Percentiles rank a stretch among this genome's conserved stretches.
Conservation (phyloP, 2,329 filamentous ascomycete genomes). For the Epichloe bromicola region DNA sequence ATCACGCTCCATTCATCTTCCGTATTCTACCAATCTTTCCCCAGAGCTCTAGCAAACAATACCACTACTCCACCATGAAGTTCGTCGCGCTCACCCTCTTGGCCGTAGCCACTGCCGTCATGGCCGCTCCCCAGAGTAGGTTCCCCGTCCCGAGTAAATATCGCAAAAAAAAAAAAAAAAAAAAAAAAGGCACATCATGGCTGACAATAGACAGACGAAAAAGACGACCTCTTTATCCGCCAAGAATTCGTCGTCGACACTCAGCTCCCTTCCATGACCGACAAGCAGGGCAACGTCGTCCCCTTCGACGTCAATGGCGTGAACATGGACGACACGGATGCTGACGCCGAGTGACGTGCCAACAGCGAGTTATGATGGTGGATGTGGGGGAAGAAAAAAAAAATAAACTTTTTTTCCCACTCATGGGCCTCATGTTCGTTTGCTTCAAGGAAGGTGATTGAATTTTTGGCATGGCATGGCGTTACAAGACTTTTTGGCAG, state of each 20-base stretch:
- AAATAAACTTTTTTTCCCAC: rapidly evolving
- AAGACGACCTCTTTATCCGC: neutral
- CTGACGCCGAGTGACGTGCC: too few species aligned
- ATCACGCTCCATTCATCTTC: too few species aligned
- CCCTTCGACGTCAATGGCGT: conserved; percentile 31
- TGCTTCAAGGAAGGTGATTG: too few species aligned
- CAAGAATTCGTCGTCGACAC: conserved; percentile 12
- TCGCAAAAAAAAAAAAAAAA: too few species aligned
- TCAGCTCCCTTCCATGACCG: conserved; percentile 32
- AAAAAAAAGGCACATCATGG: too few species aligned
- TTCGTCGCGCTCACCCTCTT: conserved; percentile 34
- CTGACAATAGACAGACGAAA: neutral
- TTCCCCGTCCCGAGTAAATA: neutral
- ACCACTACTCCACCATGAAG: conserved; percentile 33
- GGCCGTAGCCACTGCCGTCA: conserved; percentile 32
- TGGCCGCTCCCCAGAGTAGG: conserved; percentile 25
- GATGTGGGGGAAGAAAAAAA: too few species aligned
- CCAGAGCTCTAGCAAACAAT: neutral
- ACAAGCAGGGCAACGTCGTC: conserved; percentile 30
- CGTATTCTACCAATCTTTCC: too few species aligned
- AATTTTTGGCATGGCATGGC: too few species aligned
- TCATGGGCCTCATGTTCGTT: too few species aligned
- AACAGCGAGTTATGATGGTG: too few species aligned
- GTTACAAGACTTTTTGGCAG: too few species aligned
- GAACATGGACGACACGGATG: conserved; percentile 21